Evolutionary conservation across 2,329 filamentous ascomycete species (phyloP).

Genomic region (Diaporthe nobilis): DNA sequence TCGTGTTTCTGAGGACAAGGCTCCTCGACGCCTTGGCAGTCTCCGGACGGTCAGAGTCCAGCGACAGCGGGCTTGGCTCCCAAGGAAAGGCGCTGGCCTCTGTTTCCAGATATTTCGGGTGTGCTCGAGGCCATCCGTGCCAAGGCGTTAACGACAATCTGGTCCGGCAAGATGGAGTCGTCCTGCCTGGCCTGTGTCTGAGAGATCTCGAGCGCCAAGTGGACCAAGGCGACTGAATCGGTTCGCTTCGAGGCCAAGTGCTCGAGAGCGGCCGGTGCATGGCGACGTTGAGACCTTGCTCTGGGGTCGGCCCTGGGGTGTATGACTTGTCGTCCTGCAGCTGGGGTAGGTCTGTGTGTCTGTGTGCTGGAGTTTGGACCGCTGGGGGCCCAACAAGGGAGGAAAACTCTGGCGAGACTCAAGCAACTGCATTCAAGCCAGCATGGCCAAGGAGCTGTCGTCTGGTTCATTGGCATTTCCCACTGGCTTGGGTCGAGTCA

Average conservation of each 20-base stretch:
- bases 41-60: constrained; percentile 37
- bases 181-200: background rate
- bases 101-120: constrained; percentile 34
- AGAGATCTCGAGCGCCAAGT: constrained; percentile 33
- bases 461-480: constrained; percentile 9
- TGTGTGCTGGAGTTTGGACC: constrained; percentile 7
- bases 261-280: constrained; percentile 30
- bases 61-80: constrained; percentile 36
- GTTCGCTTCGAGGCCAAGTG: constrained; percentile 29
- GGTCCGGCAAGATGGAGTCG: constrained; percentile 15
- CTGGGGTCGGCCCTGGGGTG: constrained; percentile 27
- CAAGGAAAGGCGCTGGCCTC: constrained; percentile 25
- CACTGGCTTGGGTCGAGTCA: constrained; percentile 29
- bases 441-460: constrained; percentile 24
- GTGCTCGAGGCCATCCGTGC: constrained; percentile 30
- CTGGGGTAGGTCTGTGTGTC: constrained; percentile 15
- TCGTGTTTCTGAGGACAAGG: constrained; percentile 20
- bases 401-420: constrained; percentile 1
- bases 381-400: constrained; percentile 1
- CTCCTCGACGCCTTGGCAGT: constrained; percentile 42
- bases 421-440: constrained; percentile 1
- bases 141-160: constrained; percentile 17
- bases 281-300: background rate
- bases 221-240: constrained; percentile 32
- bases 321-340: constrained; percentile 23